These are phyloP conservation scores for Colletotrichum phormii DNA, from an alignment of 2,329 filamentous ascomycete species.

Conservation along the genomic window DNA sequence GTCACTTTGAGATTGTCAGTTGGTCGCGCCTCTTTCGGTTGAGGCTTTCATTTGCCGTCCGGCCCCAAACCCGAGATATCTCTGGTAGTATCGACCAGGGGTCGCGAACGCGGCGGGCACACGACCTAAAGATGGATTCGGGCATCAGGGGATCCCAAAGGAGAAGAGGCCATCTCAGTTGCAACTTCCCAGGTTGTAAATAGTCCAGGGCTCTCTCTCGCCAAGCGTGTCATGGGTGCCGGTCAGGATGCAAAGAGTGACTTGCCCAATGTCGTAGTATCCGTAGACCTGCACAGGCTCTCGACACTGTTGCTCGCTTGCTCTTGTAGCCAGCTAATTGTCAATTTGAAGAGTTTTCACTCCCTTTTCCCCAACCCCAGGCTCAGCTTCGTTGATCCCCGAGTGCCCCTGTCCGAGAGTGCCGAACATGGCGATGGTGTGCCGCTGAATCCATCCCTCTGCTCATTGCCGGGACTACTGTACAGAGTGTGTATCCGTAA, in stretches of 20 bases:
- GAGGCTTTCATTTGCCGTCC: constrained; percentile 29
- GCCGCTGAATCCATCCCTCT: not conserved
- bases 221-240: constrained; percentile 20
- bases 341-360: not conserved
- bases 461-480: constrained; percentile 13
- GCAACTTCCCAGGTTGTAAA: no score
- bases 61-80: constrained; percentile 1
- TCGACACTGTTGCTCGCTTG: constrained; percentile 7
- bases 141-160: constrained; percentile 19
- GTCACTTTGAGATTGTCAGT: constrained; percentile 15
- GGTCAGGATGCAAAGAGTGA: not conserved
- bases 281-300: not conserved
- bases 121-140: constrained; percentile 6
- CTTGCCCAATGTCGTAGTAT: not conserved
- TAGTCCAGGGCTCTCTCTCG: not conserved
- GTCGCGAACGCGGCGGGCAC: not conserved
- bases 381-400: not conserved
- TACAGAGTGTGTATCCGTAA: not conserved
- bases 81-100: constrained; percentile 4
- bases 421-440: constrained; percentile 5
- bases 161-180: not conserved
- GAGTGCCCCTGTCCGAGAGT: constrained; percentile 9
- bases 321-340: constrained; percentile 1
- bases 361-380: not conserved
- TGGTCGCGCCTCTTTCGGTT: constrained; percentile 6